Base-by-base conservation (phyloP, 192 early-diverging fungal species). In the Coemansia sp. region DNA sequence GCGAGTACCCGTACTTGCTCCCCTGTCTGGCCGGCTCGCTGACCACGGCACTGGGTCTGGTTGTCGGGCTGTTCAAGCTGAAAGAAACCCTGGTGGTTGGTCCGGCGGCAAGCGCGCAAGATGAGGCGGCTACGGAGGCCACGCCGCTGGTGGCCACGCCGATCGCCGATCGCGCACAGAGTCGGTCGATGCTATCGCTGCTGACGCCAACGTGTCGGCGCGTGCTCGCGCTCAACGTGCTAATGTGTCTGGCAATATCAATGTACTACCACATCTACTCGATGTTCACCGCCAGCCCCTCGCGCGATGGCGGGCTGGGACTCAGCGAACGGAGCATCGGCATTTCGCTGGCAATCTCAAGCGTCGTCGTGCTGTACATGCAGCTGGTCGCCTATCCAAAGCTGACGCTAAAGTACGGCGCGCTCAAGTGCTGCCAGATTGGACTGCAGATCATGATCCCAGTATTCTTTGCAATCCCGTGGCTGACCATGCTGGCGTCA, bases 1-100 rank as follows among this genome's bases (percentile, higher is more conserved):
- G 60, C 35, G 34, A 60, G 2, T 86, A 83, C 58, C 90, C 90
- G 0, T 95, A 91, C 50, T 80, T 89, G 34, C 79, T 95, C 3
- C 92, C 92, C 10, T 94, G 92, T 50, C 53, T 85, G 21, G 64
- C 86, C 6, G 82, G 84, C 12, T 76, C 85, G 0, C 19, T 75
- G 19, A 69, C 87, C 12, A 81, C 81, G 15, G 20, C 85, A 1
- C 45, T 83, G 22, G 87, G 87, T 4, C 81, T 86, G 22, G 52
- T 83, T 3, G 50, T 87, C 26, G 88, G 85, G 4, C 79, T 72
- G 23, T 73, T 83, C 55, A 79, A 72, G 50, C 56, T 88, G 15
- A 67, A 86, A 25, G 84, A 85, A 36, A 79, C 86, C 3, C 41
- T 56, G 1, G 35, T 19, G 8, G 11, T 32, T 31, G 21, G n/a